Percentiles rank a stretch among this genome's conserved stretches.
Conservation (phyloP, 768 basidiomycete species). For the Mycena capillaripes region DNA sequence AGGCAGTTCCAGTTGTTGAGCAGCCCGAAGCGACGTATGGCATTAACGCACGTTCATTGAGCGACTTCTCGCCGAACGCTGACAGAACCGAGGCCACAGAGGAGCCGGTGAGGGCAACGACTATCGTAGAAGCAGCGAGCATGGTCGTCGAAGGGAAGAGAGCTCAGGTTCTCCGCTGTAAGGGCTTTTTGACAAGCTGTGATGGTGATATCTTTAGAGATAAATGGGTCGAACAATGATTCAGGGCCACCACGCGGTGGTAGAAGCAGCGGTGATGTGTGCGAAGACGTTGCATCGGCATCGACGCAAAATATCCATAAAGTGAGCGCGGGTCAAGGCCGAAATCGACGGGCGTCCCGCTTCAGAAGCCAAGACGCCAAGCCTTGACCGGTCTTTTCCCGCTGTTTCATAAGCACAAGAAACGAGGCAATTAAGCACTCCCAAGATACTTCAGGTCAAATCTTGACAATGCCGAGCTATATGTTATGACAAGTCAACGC, state of each 20-base stretch:
- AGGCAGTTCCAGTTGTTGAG: constrained; percentile 19
- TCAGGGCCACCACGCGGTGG: not conserved
- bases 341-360: too few relatives aligned
- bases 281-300: not conserved
- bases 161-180: not conserved
- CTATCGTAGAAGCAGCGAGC: constrained; percentile 15
- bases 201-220: constrained; percentile 4
- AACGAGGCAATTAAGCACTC: too few relatives aligned
- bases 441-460: too few relatives aligned
- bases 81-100: constrained; percentile 11
- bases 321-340: too few relatives aligned
- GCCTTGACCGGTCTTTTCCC: too few relatives aligned
- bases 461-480: too few relatives aligned
- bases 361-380: too few relatives aligned
- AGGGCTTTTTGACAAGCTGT: constrained; percentile 11
- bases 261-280: too few relatives aligned
- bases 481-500: too few relatives aligned
- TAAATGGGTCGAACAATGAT: constrained; percentile 11
- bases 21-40: constrained; percentile 32
- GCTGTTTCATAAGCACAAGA: too few relatives aligned
- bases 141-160: not conserved
- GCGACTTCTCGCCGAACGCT: not conserved
- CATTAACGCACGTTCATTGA: constrained; percentile 14
- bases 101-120: constrained; percentile 12
- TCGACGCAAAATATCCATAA: too few relatives aligned